These are phyloP conservation scores for Coniochaeta sp. DNA, from an alignment of 2,329 filamentous ascomycete genomes.

Conservation along the genomic window DNA sequence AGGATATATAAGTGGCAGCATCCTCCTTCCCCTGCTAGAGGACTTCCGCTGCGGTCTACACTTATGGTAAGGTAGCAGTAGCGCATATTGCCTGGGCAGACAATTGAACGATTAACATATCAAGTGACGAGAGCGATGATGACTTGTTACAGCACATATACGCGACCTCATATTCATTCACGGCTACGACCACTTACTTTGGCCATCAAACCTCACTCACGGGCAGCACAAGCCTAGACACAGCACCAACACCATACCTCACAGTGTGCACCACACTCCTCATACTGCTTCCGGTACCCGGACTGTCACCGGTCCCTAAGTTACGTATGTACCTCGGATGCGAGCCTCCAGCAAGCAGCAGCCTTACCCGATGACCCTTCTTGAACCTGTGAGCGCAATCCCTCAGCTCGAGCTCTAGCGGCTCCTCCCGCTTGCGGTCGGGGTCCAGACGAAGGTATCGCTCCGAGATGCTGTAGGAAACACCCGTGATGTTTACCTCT, in stretches of 20 bases:
- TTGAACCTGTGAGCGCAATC: neutral
- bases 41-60: too few relatives aligned
- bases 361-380: neutral
- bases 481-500: conserved; percentile 6
- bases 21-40: too few relatives aligned
- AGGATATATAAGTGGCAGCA: too few relatives aligned
- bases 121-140: too few relatives aligned
- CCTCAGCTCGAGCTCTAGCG: neutral
- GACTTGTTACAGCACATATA: too few relatives aligned
- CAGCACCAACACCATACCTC: neutral
- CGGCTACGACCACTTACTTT: too few relatives aligned
- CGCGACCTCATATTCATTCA: too few relatives aligned
- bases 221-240: too few relatives aligned
- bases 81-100: too few relatives aligned
- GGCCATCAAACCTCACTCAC: too few relatives aligned
- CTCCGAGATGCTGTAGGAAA: conserved; percentile 10
- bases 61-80: too few relatives aligned
- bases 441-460: conserved; percentile 1
- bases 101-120: too few relatives aligned
- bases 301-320: conserved; percentile 4
- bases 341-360: neutral
- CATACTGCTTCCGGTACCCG: conserved; percentile 5
- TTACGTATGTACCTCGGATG: neutral
- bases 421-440: neutral
- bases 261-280: conserved; percentile 6